These are phyloP conservation scores for Vigna nakashimae DNA, from an alignment of 306 rosid species.

Conservation along the genomic window DNA sequence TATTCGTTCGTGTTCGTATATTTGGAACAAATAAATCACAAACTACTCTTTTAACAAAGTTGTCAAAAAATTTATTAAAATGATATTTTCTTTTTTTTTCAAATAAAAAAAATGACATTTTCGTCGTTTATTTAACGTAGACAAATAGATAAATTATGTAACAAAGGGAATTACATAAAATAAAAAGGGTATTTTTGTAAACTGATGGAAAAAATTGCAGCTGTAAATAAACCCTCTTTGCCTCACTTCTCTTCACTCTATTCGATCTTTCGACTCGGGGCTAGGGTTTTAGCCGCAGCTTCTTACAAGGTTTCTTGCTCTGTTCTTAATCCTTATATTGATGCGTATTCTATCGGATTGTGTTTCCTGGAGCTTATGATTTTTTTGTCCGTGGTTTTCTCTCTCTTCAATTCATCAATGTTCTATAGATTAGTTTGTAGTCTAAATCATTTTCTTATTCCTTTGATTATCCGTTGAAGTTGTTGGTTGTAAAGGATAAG, in stretches of 20 bases:
- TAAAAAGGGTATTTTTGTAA: conserved; percentile 15
- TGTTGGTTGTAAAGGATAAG: neutral
- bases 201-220: neutral
- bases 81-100: too few species aligned
- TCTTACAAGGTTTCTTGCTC: neutral
- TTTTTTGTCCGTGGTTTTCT: neutral
- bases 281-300: conserved; percentile 38
- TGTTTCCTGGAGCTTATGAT: neutral
- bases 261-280: neutral
- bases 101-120: too few species aligned
- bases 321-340: neutral
- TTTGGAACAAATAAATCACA: too few species aligned
- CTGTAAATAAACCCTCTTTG: conserved; percentile 4
- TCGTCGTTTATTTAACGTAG: too few species aligned
- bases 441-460: neutral
- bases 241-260: neutral
- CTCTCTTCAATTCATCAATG: neutral
- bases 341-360: neutral
- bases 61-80: too few species aligned
- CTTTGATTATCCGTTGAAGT: neutral
- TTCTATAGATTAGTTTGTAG: too few species aligned
- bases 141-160: too few species aligned
- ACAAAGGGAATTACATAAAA: too few species aligned
- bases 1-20: too few species aligned
- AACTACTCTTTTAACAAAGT: too few species aligned